A percentile compares a stretch with the other conserved stretches of the same genome.
These are phyloP conservation scores for Triticum aestivum DNA, from an alignment of 176 grass and related monocot genomes.

Conservation along the genomic window IWGSC_CS_RefSeq_v2.1 NC_057812.1:478214414-478214913, in stretches of 20 bases:
- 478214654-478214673: not conserved
- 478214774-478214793: not conserved
- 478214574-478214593: not conserved
- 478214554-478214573: not conserved
- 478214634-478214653: not conserved
- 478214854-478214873: not conserved
- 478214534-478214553: not conserved
- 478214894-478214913: not conserved
- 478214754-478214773: not conserved
- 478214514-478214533: not conserved
- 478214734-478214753: not conserved
- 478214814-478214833: not conserved
- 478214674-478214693: not conserved
- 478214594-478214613: not conserved
- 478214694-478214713: not conserved
- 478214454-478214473: not conserved
- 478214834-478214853: not conserved
- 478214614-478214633: not conserved
- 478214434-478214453: not conserved
- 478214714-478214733: not conserved
- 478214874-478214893: not conserved
- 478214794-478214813: not conserved
- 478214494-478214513: not conserved
- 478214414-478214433: conserved; percentile 60
- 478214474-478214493: not conserved